Evolutionary conservation across 768 basidiomycete genomes (phyloP), one percentile per base, ranked within the genome.

Genomic region (Phylloporus sp.): DNA sequence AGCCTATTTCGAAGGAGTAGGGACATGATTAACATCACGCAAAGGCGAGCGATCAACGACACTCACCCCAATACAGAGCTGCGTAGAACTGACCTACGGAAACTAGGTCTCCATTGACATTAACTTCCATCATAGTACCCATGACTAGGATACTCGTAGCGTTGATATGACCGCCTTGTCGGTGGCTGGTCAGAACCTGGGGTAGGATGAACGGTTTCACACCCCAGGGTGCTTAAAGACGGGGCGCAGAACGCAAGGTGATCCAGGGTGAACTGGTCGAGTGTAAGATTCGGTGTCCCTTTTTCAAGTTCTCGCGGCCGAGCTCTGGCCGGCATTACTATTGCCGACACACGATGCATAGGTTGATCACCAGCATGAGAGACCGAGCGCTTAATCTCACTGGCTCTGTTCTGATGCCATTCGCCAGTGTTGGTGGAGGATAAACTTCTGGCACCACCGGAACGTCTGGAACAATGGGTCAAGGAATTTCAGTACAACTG

Each of bases 51-150:
- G 22, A 47, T 44, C 15, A 6, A 6, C n/a, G 23, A 38, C 26
- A 49, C 55, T 43, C 12, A 58, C 57, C 57, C 55, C 55, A 58
- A 29, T 58, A 58, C 57, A 57, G 49, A 5, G 55, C 55, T n/a
- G 50, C 55, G 12, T 58, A 58, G 26, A 58, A 49, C 34, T 49
- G 39, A 28, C n/a, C 50, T 2, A 58, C 44, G 10, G 44, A 6
- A 24, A 52, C 45, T 4, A 18, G 28, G 10, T 46, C 28, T 20
- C 55, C 57, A 32, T 34, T n/a, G 23, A 23, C 26, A 32, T 34
- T 46, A 26, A 58, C 12, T n/a, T n/a, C n/a, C 55, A 41, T 47
- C 24, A 20, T 22, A 6, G 11, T n/a, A 36, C 38, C n/a, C 56
- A 52, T 57, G 47, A 20, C 15, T 36, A 23, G 29, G 35, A 28